Evolutionary conservation across 768 basidiomycete species (phyloP).

Genomic region (Termitomyces sp.): DNA sequence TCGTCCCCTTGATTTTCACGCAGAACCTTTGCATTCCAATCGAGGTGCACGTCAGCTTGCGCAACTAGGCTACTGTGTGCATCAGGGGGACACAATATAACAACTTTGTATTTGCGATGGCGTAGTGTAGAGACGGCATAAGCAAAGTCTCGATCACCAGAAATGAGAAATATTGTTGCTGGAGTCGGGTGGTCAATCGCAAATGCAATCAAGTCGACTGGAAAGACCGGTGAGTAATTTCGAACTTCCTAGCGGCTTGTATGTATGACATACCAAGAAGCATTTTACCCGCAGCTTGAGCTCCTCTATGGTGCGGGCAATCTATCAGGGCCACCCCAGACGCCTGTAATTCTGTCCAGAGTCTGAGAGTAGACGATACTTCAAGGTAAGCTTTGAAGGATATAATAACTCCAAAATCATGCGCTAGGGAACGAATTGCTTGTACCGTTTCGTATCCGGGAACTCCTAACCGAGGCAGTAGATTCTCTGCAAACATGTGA

Average conservation of each 20-base stretch:
- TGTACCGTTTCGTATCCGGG: conserved; percentile 41
- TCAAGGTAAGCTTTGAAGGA: conserved; percentile 56
- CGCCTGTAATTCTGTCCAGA: conserved; percentile 42
- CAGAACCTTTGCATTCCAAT: conserved; percentile 43
- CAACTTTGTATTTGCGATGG: conserved; percentile 33
- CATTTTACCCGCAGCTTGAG: conserved; percentile 47
- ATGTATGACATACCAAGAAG: conserved; percentile 37
- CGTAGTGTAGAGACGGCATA: conserved; percentile 41
- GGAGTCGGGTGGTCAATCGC: conserved; percentile 43
- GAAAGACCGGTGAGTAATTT: background rate
- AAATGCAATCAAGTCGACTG: conserved; percentile 26
- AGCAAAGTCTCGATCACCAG: conserved; percentile 42
- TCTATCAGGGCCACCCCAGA: conserved; percentile 44
- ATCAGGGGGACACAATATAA: conserved; percentile 38
- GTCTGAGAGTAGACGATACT: conserved; percentile 30
- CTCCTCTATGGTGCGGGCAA: conserved; percentile 33
- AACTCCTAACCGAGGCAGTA: conserved; percentile 28
- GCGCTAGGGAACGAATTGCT: conserved; percentile 42
- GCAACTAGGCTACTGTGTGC: conserved; percentile 35
- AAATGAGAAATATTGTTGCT: conserved; percentile 44
- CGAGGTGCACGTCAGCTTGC: conserved; percentile 45
- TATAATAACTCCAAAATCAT: conserved; percentile 43
- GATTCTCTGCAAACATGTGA: conserved; percentile 31
- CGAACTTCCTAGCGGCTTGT: background rate
- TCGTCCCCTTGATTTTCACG: conserved; percentile 13